Base-by-base conservation (phyloP, 768 basidiomycete species). In the Leucocoprinus birnbaumii region DNA sequence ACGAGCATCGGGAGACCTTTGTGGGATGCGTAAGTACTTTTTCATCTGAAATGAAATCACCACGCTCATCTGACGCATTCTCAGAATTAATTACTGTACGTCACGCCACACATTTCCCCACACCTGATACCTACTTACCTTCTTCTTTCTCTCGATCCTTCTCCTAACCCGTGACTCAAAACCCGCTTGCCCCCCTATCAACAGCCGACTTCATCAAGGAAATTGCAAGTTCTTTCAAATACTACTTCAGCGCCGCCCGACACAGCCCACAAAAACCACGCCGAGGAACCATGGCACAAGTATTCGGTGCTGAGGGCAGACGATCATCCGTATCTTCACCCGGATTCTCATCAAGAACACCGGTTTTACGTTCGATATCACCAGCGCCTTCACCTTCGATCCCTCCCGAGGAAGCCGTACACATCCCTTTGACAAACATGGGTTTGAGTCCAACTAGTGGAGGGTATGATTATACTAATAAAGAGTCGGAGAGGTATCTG, bases 1-100 rank as follows among this genome's bases (percentile, higher is more conserved):
- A 89, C 86, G 1, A 76, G 81, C 34, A 75, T 88, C 53, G 82
- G 86, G 79, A 75, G 81, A 27, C 86, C 91, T 1, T 68, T 94
- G 18, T 85, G 80, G 83, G 90, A 94, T 66, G 80, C 78, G 77
- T 79, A 42, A 44, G 76, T 71, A 31, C 68, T 65, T 25, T 48
- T 50, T 9, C 37, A 8, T 27, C 41, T 54, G 40, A 46, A 42
- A 8, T 41, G 2, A 43, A n/a, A n/a, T n/a, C 48, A 8, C 16
- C 27, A 34, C 6, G 18, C 42, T 18, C 48, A 44, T 18, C 11
- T 42, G 18, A 18, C 16, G 11, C 8, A 13, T 37, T 3, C 51
- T 7, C 50, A 72, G 70, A 13, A 69, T 71, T 46, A 71, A 73
- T 56, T 67, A 62, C 38, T 62, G 69, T 68, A 55, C 41, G 63